Evolutionary conservation across 2,329 filamentous ascomycete genomes (phyloP), one percentile per base, ranked within the genome.

Genomic region (Paraphaeosphaeria sporulosa): DNA sequence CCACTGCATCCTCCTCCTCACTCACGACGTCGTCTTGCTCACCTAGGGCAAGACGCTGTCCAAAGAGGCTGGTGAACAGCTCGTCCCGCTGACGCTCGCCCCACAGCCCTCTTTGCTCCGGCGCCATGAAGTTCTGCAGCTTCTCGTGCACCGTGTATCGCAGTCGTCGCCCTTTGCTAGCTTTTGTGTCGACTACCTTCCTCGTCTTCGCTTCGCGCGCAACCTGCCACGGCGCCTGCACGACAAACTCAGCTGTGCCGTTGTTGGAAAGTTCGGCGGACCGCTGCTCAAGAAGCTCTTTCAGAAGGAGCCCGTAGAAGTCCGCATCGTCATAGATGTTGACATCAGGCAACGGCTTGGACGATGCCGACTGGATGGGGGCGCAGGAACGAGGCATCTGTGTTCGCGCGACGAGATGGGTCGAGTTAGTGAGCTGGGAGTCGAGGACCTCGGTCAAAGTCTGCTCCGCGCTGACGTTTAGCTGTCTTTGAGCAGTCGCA

Each of bases 41-140:
- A 4, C 73, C 79, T 59, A 85, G 68, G 13, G 71, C 79, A 57
- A 81, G 44, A 34, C 75, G 77, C 62, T 79, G 75, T 4, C 83
- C 83, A 66, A 85, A 83, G 67, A 85, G 65, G 63, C 82, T 83
- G 5, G 79, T 77, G 67, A 85, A 85, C 61, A 85, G 69, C 65
- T 85, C 83, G 64, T 95, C 92, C 60, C 93, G 87, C 57, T 94
- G 93, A 61, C 87, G 85, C 66, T 90, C 88, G 63, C 92, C 91
- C 95, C 95, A 99, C 17, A 78, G 79, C 3, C 90, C 85, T 55
- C 92, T 84, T 75, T 96, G 91, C 76, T 97, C 93, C 0, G 93
- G 89, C 12, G 94, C 94, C 93, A 97, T 97, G 74, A 98, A 98
- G 78, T 97, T 97, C 81, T 97, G 92, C 72, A 99, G 79, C 82